Evolutionary conservation across 768 basidiomycete species (phyloP).

Genomic region (Cystofilobasidium capitatum): DNA sequence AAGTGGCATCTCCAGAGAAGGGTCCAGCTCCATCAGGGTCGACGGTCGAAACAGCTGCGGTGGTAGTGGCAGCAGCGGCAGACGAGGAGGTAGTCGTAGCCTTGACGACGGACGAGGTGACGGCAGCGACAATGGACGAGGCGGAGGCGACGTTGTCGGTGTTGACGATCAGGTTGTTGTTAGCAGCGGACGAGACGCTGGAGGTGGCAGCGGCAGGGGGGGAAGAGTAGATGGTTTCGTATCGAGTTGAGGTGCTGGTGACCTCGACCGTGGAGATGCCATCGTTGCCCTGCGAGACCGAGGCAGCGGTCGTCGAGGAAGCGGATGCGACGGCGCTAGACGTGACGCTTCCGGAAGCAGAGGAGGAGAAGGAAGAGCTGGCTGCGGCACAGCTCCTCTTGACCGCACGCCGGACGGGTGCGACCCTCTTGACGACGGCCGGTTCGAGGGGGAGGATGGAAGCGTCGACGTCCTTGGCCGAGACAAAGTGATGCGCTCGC

Average conservation of each 20-base stretch:
- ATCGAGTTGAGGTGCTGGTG: no score
- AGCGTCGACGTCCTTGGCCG: neutral
- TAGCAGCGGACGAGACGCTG: neutral
- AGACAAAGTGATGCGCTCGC: neutral
- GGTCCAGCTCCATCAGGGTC: slow-evolving; percentile 43
- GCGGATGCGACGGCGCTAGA: neutral
- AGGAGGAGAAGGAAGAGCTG: neutral
- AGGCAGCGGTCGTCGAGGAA: neutral
- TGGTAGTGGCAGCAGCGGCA: slow-evolving; percentile 22
- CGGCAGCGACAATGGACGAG: neutral
- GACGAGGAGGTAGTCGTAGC: neutral
- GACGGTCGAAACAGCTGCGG: slow-evolving; percentile 15
- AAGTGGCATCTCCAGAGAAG: slow-evolving; percentile 47
- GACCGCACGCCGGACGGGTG: neutral
- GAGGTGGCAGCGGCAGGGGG: no score
- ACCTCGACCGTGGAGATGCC: no score
- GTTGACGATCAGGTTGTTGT: neutral
- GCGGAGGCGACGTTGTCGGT: neutral
- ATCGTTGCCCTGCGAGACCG: neutral
- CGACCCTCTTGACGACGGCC: neutral
- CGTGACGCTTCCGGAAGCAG: neutral
- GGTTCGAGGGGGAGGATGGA: no score
- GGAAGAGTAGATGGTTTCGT: no score
- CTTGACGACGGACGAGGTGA: neutral
- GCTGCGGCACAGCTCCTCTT: slow-evolving; percentile 1